Percentiles rank a stretch among this genome's conserved stretches.
Conservation (phyloP, 225 moss, liverwort and hornwort genomes). For the Rhytidiadelphus loreus region DNA sequence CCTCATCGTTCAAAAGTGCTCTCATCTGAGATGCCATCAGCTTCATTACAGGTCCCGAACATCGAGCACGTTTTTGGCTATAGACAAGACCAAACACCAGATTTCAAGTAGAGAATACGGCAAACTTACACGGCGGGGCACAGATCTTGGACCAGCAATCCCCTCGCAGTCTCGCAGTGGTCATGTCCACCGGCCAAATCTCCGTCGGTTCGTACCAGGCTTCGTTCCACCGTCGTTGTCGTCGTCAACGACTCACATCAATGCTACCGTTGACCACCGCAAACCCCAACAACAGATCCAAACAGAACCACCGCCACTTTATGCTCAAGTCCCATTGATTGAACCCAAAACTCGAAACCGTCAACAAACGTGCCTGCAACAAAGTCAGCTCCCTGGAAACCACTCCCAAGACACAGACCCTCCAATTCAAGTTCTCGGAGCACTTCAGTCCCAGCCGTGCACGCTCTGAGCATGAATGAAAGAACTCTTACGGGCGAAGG, state of each 20-base stretch:
- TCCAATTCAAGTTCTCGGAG: neutral
- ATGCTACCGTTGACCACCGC: neutral
- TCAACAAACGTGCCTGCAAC: neutral
- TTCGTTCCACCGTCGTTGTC: neutral
- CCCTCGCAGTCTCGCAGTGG: neutral
- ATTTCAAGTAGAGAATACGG: neutral
- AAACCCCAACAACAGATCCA: neutral
- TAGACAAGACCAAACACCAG: neutral
- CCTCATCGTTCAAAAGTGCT: neutral
- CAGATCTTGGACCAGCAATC: slow-evolving; percentile 9
- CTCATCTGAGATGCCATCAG: neutral
- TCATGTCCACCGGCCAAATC: neutral
- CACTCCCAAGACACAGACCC: neutral
- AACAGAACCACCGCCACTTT: neutral
- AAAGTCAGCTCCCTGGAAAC: neutral
- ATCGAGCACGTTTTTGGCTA: neutral
- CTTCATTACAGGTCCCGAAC: too few relatives aligned
- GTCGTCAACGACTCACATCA: neutral
- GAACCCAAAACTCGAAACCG: too few relatives aligned
- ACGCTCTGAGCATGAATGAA: neutral
- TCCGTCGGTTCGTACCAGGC: neutral
- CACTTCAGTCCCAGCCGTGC: neutral
- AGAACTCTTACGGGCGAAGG: neutral
- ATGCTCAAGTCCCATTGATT: neutral
- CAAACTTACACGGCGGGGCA: slow-evolving; percentile 12